Conservation (phyloP, 2,329 filamentous ascomycete genomes). For the Aspergillus intermedius region DNA sequence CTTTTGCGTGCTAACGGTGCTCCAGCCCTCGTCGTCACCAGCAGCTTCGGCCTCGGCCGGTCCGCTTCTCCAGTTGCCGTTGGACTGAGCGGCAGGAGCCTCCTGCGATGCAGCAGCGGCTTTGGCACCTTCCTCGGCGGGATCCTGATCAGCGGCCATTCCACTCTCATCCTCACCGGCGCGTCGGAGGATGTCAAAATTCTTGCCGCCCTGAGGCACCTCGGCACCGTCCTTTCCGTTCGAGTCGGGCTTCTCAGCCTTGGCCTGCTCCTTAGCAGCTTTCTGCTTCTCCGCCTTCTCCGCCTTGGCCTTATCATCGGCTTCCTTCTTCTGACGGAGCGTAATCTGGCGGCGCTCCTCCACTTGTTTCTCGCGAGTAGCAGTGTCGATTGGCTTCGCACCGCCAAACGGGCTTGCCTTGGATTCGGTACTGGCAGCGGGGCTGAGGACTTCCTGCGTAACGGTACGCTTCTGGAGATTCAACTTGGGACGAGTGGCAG, state of each 20-base stretch:
- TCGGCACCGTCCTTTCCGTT: conserved; percentile 37
- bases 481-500: conserved; percentile 66
- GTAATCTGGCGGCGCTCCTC: conserved; percentile 76
- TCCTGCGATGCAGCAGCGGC: conserved; percentile 50
- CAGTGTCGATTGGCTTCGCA: conserved; percentile 88
- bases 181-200: conserved; percentile 52
- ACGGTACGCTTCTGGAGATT: conserved; percentile 90
- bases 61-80: conserved; percentile 38
- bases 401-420: conserved; percentile 93
- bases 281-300: conserved; percentile 59
- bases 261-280: conserved; percentile 35
- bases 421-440: conserved; percentile 50
- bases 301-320: conserved; percentile 76
- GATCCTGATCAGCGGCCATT: conserved; percentile 47
- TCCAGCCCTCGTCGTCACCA: conserved; percentile 43
- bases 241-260: conserved; percentile 32
- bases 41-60: conserved; percentile 24
- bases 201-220: conserved; percentile 40
- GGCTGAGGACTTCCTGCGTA: conserved; percentile 58
- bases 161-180: conserved; percentile 43
- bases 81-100: conserved; percentile 37
- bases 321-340: conserved; percentile 75
- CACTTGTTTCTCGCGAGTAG: conserved; percentile 78
- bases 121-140: conserved; percentile 41
- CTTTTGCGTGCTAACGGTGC: conserved; percentile 40